phyloP scores from a whole-genome alignment of 805 yeast genomes.

The Wickerhamomyces kurtzmanii region DNA sequence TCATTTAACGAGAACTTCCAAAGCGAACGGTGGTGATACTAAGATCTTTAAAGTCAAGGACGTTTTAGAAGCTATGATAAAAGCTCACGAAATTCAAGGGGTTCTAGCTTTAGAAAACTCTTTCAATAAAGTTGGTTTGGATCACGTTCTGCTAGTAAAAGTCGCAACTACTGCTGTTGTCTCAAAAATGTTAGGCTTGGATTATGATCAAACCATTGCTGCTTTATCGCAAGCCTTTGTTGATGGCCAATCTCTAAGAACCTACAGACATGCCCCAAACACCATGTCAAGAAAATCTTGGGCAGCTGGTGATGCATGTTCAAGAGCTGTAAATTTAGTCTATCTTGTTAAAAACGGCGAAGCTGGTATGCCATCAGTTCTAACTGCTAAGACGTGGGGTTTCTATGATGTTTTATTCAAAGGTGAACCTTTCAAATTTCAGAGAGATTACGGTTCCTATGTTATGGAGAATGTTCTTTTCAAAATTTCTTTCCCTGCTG shows the following conservation, averaged over 20 bases:
- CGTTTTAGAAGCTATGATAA: constrained; percentile 46
- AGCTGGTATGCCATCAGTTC: constrained; percentile 46
- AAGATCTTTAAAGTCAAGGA: constrained; percentile 35
- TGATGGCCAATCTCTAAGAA: constrained; percentile 49
- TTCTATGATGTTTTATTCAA: constrained; percentile 51
- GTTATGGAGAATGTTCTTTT: constrained; percentile 56
- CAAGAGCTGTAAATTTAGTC: constrained; percentile 48
- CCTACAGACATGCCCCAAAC: constrained; percentile 57
- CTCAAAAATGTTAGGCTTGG: constrained; percentile 40
- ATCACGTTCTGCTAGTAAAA: constrained; percentile 49
- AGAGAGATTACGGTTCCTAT: constrained; percentile 42
- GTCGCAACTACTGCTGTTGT: constrained; percentile 55
- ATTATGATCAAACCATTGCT: constrained; percentile 39
- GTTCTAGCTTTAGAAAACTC: constrained; percentile 49
- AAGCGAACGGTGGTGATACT: constrained; percentile 29
- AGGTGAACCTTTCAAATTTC: constrained; percentile 42
- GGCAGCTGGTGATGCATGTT: constrained; percentile 60
- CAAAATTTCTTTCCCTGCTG: constrained; percentile 57
- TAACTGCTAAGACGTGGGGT: constrained; percentile 53
- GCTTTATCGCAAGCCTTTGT: constrained; percentile 53
- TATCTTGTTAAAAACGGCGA: constrained; percentile 42
- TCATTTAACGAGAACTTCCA: constrained; percentile 35
- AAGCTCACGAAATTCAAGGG: constrained; percentile 59
- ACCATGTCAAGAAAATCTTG: constrained; percentile 55
- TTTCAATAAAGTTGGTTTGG: constrained; percentile 48